Evolutionary conservation across 306 rosid genomes (phyloP), one percentile per base, ranked within the genome.

Genomic region (Inga oerstediana): DNA sequence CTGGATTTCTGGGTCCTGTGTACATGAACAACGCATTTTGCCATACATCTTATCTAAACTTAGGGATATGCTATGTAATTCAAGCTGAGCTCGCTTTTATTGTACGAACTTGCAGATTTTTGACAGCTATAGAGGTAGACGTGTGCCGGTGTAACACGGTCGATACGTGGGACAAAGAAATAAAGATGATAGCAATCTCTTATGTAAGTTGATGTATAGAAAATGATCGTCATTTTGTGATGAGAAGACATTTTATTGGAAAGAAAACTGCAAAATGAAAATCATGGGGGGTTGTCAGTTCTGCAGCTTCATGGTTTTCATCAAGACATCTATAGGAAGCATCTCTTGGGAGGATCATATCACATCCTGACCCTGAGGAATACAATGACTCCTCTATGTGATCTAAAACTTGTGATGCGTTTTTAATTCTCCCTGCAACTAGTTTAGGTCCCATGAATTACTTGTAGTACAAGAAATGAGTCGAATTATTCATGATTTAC

Each of bases 51-150:
- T 19, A 5, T 54, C 9, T 7, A 54, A 2, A 54, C 7, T 17
- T 56, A 32, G 1, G 58, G 58, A 52, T 45, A 52, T 27, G 71
- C 79, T 76, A 72, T 30, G 74, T 11, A 16, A 58, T 75, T 75
- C 56, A 34, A 82, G n/a, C 73, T 70, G 68, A 75, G 46, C 44
- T 49, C 58, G 44, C 11, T 71, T 20, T 16, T 75, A 24, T 35
- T 83, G 67, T 80, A 64, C 85, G 20, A 30, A 65, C 54, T 34
- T 84, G 90, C 98, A 96, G 99, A 16, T 96, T 72, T 68, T 96
- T 41, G 99, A 92, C n/a, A 91, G 93, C 75, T 90, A 91, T 15
- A 90, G 97, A 81, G 88, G 97, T 39, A 92, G 85, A 81, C 89
- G 99, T 62, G 91, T 96, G 75, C 99, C 98, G 2, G 99, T 96